Evolutionary conservation across 2,329 filamentous ascomycete genomes (phyloP).

Genomic region (Fusarium pseudocircinatum): DNA sequence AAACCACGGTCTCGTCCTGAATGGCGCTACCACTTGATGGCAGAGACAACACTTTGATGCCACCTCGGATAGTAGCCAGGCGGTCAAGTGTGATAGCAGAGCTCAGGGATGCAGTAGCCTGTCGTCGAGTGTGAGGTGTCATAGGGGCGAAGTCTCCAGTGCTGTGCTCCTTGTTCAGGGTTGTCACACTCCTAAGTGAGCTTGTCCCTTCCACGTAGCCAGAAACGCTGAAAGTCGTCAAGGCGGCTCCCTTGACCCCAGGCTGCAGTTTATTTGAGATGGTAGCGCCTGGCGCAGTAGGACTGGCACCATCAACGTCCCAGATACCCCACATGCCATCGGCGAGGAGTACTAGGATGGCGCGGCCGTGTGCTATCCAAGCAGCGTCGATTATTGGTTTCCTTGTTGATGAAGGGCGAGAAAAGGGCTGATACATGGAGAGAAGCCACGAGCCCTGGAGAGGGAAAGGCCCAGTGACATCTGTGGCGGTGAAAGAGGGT

Average conservation of each 20-base stretch:
- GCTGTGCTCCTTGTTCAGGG: constrained; percentile 50
- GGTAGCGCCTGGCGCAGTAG: constrained; percentile 52
- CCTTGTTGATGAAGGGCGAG: constrained; percentile 58
- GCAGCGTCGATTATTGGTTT: constrained; percentile 70
- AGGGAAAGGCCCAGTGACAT: constrained; percentile 61
- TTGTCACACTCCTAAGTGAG: constrained; percentile 57
- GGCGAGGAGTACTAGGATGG: constrained; percentile 66
- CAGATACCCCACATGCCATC: constrained; percentile 76
- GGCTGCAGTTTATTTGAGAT: constrained; percentile 61
- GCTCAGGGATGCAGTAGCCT: constrained; percentile 58
- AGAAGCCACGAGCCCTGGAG: constrained; percentile 71
- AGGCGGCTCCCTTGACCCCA: constrained; percentile 65
- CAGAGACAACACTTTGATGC: constrained; percentile 60
- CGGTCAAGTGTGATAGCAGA: constrained; percentile 59
- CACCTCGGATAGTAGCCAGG: constrained; percentile 61
- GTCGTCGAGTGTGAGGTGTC: constrained; percentile 69
- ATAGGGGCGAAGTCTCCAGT: constrained; percentile 68
- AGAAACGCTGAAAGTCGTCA: constrained; percentile 66
- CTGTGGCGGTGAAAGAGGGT: constrained; percentile 61
- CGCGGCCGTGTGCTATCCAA: constrained; percentile 70
- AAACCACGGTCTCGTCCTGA: constrained; percentile 63
- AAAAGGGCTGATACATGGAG: constrained; percentile 68
- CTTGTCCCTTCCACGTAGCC: constrained; percentile 70
- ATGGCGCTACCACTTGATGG: constrained; percentile 54
- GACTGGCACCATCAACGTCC: constrained; percentile 69